Percentiles rank a stretch among this genome's conserved stretches.
Evolutionary conservation across 2,329 filamentous ascomycete species (phyloP).

Genomic region (Epichloe uncinata): DNA sequence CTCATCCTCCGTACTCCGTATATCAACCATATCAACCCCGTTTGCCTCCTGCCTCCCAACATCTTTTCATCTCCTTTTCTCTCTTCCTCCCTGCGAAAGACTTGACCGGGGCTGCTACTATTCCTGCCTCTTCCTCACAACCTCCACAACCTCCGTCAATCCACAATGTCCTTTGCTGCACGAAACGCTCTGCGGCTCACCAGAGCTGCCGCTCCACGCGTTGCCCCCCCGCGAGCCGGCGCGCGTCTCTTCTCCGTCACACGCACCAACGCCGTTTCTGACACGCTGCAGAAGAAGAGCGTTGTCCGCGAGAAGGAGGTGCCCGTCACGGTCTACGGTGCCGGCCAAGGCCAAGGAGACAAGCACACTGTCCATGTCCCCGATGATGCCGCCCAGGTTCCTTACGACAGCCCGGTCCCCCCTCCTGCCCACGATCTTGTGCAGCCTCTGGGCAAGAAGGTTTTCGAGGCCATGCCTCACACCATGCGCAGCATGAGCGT

Average conservation of each 20-base stretch:
- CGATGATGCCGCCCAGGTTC: slow-evolving; percentile 26
- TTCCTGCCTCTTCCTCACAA: not conserved
- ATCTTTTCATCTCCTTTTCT: not conserved
- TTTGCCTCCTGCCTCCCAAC: not conserved
- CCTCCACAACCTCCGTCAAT: not conserved
- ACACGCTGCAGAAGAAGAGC: slow-evolving; percentile 33
- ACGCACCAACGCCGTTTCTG: slow-evolving; percentile 18
- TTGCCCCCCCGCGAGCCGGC: slow-evolving; percentile 13
- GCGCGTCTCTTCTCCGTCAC: slow-evolving; percentile 22
- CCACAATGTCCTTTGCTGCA: slow-evolving; percentile 23
- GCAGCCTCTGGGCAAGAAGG: slow-evolving; percentile 36
- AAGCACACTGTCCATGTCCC: slow-evolving; percentile 43
- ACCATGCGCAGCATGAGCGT: slow-evolving; percentile 59
- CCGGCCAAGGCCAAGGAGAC: slow-evolving; percentile 36
- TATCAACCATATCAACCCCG: not conserved
- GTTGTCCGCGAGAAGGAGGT: slow-evolving; percentile 44
- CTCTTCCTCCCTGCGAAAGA: not conserved
- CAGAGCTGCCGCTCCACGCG: slow-evolving; percentile 16
- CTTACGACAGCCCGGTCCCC: slow-evolving; percentile 26
- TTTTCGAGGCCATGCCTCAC: slow-evolving; percentile 43
- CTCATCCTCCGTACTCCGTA: too few relatives aligned
- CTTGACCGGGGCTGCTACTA: too few relatives aligned
- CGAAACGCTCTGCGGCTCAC: slow-evolving; percentile 22
- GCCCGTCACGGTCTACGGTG: slow-evolving; percentile 39
- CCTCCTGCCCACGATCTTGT: slow-evolving; percentile 34